phyloP scores from a whole-genome alignment of 164 flowering plant genomes.

The Brasenia schreberi region DNA sequence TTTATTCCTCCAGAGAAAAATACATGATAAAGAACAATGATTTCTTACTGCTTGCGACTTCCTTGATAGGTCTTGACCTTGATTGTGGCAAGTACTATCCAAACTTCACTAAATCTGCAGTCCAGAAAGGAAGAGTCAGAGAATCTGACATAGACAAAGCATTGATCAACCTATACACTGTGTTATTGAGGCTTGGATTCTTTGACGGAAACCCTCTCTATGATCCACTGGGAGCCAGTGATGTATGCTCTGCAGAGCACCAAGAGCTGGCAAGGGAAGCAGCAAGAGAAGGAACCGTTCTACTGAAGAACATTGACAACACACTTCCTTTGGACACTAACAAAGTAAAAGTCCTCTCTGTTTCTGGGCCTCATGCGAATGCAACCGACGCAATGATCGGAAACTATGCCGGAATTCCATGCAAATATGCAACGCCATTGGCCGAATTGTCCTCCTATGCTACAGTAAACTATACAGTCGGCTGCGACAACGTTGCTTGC shows the following conservation, averaged over 20 bases:
- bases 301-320: slow-evolving; percentile 29
- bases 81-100: slow-evolving; percentile 32
- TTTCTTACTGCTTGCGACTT: no score
- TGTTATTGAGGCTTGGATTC: slow-evolving; percentile 31
- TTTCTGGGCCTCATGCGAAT: slow-evolving; percentile 42
- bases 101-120: slow-evolving; percentile 12
- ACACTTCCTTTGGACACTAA: slow-evolving; percentile 19
- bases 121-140: slow-evolving; percentile 13
- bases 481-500: slow-evolving; percentile 33
- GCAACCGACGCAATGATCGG: slow-evolving; percentile 30
- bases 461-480: background rate
- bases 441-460: slow-evolving; percentile 1
- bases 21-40: no score
- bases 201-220: slow-evolving; percentile 30
- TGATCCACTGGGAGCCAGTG: slow-evolving; percentile 16
- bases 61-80: slow-evolving; percentile 34
- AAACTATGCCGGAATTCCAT: slow-evolving; percentile 31
- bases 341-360: slow-evolving; percentile 13
- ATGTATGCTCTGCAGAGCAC: slow-evolving; percentile 27
- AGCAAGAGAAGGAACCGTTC: slow-evolving; percentile 44
- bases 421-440: slow-evolving; percentile 4
- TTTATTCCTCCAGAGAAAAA: no score
- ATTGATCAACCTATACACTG: slow-evolving; percentile 19
- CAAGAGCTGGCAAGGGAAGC: slow-evolving; percentile 35
- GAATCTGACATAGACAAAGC: slow-evolving; percentile 23